Evolutionary conservation across 495 filamentous ascomycete species (phyloP), one percentile per base, ranked within the genome.

Genomic region (Lasiosphaeris hirsuta): DNA sequence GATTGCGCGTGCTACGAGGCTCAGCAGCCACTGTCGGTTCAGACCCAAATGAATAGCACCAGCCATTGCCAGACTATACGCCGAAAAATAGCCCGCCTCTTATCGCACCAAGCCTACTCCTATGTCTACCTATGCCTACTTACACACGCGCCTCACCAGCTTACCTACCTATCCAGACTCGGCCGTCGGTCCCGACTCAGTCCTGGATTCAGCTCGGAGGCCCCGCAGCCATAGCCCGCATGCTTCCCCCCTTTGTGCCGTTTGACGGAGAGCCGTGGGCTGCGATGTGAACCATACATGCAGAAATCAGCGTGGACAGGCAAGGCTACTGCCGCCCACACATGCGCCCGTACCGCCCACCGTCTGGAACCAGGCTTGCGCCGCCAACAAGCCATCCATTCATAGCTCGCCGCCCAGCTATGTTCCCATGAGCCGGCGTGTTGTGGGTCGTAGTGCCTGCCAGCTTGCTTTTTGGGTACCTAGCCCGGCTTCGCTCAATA

Each of bases 51-150:
- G 54, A 57, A 51, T 46, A 60, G 38, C 43, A 33, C 43, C 46
- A 57, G 37, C 49, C 41, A 52, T 47, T 41, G 42, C 38, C 45
- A 55, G 36, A 58, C 37, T 64, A 58, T 61, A 19, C 17, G 39
- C 57, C 60, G 60, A 62, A 30, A 48, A 51, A 54, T 58, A 58
- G 35, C 49, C 60, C 55, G 50, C 40, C 45, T 51, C 39, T 37
- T 54, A 54, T 59, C 43, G 43, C 17, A 33, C 15, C 23, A 15
- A 7, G 23, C 10, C 23, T 34, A 11, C 10, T 30, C 3, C 33
- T 15, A 19, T 49, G 46, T 6, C 8, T 49, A 15, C 46, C 23
- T 30, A 30, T 30, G 23, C 23, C 23, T 30, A 30, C 23, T 30
- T 5, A 30, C 23, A 30, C 23, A 30, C 23, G 23, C 23, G 23